Percentiles rank a stretch among this genome's conserved stretches.
Evolutionary conservation across 208 protist genomes (phyloP).

Genomic region (Borovskyia barvae): DNA sequence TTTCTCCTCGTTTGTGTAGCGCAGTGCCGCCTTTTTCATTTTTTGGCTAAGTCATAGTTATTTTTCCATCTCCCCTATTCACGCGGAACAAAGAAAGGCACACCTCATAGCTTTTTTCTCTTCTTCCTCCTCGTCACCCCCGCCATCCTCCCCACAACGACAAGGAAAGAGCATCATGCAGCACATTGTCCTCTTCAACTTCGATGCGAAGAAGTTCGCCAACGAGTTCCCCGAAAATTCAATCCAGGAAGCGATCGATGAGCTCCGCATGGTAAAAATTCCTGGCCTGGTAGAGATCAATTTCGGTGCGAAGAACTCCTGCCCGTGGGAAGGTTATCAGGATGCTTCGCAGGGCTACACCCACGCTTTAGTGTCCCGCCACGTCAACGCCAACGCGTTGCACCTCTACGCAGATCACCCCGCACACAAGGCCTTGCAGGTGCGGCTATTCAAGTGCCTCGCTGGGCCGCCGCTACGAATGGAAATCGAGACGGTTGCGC

Average conservation of each 20-base stretch:
- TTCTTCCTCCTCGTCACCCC: background rate
- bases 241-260: slow-evolving; percentile 28
- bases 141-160: background rate
- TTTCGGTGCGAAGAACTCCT: slow-evolving; percentile 42
- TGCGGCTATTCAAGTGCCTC: slow-evolving; percentile 37
- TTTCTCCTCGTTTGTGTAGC: too few species aligned
- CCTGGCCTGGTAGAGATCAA: slow-evolving; percentile 54
- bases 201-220: slow-evolving; percentile 43
- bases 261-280: slow-evolving; percentile 28
- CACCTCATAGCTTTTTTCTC: background rate
- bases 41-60: background rate
- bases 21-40: background rate
- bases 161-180: too few species aligned
- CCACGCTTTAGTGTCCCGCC: slow-evolving; percentile 61
- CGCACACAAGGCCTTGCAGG: slow-evolving; percentile 50
- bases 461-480: slow-evolving; percentile 48
- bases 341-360: slow-evolving; percentile 57
- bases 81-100: background rate
- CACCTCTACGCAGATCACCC: slow-evolving; percentile 53
- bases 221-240: slow-evolving; percentile 31
- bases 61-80: background rate
- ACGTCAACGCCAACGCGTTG: slow-evolving; percentile 45
- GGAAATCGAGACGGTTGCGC: slow-evolving; percentile 51
- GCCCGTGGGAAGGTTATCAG: slow-evolving; percentile 55
- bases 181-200: slow-evolving; percentile 63